Conservation (phyloP, 2,329 filamentous ascomycete species). For the Polytolypa hystricis region DNA sequence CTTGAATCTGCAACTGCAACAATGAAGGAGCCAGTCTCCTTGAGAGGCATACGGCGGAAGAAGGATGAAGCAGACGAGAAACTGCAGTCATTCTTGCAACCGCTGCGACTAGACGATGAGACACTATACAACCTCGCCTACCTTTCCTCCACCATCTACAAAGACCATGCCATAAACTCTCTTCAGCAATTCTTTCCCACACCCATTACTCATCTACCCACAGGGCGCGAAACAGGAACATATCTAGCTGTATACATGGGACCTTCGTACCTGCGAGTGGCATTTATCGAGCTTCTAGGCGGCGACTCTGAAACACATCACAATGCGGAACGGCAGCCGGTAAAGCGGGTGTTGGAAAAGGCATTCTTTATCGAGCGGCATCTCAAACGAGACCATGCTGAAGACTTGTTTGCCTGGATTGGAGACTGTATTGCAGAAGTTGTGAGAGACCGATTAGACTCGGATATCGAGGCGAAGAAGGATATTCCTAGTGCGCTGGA, state of each 20-base stretch:
- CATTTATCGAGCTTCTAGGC: slow-evolving; percentile 40
- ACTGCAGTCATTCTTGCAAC: slow-evolving; percentile 6
- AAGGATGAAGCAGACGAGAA: too few species aligned
- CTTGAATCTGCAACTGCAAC: too few species aligned
- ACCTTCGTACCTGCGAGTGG: slow-evolving; percentile 41
- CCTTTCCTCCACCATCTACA: slow-evolving; percentile 26
- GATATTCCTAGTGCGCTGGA: slow-evolving; percentile 22
- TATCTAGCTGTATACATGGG: slow-evolving; percentile 45
- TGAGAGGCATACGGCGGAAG: too few species aligned
- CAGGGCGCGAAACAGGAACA: slow-evolving; percentile 40
- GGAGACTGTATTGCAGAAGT: slow-evolving; percentile 62
- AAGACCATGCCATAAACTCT: slow-evolving; percentile 25
- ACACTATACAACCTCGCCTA: slow-evolving; percentile 26
- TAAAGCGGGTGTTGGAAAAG: slow-evolving; percentile 53
- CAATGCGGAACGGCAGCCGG: slow-evolving; percentile 33
- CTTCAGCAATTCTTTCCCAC: slow-evolving; percentile 33
- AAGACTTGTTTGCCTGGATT: slow-evolving; percentile 64
- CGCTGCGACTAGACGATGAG: slow-evolving; percentile 7
- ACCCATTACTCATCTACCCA: slow-evolving; percentile 31
- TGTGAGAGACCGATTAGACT: slow-evolving; percentile 41
- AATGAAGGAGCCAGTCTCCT: too few species aligned
- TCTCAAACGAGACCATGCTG: slow-evolving; percentile 58
- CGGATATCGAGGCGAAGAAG: slow-evolving; percentile 18
- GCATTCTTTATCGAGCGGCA: slow-evolving; percentile 65
- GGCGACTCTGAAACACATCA: slow-evolving; percentile 18